These are phyloP conservation scores for Geranomyces michiganensis DNA, from an alignment of 192 early-diverging fungal species.

Conservation along the genomic window DNA sequence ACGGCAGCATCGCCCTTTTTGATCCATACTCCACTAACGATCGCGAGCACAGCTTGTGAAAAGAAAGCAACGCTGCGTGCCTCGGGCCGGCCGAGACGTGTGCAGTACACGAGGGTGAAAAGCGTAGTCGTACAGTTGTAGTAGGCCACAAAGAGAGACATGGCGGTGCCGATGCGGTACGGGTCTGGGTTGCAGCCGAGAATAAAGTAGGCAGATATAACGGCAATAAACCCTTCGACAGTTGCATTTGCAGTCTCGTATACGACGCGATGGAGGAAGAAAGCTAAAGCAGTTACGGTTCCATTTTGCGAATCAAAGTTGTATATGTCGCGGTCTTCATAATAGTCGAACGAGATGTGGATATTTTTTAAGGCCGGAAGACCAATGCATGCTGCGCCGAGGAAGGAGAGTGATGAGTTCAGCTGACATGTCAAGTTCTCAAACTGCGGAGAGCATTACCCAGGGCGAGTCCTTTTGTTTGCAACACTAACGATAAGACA, in stretches of 20 bases:
- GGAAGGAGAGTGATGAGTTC: no score
- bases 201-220: constrained; percentile 30
- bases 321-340: constrained; percentile 42
- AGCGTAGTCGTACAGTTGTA: constrained; percentile 42
- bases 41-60: constrained; percentile 35
- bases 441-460: no score
- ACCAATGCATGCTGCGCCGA: constrained; percentile 37
- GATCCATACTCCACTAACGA: constrained; percentile 40
- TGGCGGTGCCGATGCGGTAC: constrained; percentile 25
- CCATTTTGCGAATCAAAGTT: constrained; percentile 40
- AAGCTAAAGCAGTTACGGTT: constrained; percentile 22
- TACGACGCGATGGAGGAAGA: constrained; percentile 37
- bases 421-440: no score
- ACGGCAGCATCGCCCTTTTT: constrained; percentile 35
- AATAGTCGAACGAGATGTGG: constrained; percentile 43
- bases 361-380: constrained; percentile 45
- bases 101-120: constrained; percentile 42
- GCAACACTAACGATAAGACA: constrained; percentile 26
- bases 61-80: constrained; percentile 42
- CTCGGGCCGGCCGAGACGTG: constrained; percentile 33
- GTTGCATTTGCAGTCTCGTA: constrained; percentile 41
- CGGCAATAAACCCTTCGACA: constrained; percentile 31
- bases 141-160: constrained; percentile 35
- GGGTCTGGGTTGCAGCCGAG: constrained; percentile 37
- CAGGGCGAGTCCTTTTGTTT: constrained; percentile 42